phyloP scores from a whole-genome alignment of 2,329 filamentous ascomycete genomes.

The Exutisphaerella laricina region DNA sequence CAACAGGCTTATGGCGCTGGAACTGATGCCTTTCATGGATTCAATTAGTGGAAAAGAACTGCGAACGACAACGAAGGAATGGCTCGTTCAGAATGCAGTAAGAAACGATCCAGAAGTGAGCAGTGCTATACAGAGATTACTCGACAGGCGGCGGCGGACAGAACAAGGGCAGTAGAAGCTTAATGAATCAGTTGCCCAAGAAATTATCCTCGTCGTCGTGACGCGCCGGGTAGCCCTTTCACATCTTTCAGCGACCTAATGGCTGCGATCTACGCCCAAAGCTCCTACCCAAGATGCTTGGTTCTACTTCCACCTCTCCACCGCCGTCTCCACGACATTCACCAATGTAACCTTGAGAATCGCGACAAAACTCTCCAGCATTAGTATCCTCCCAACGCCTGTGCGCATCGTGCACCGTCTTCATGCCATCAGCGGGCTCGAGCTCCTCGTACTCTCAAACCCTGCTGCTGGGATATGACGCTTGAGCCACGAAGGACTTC shows the following conservation, averaged over 20 bases:
- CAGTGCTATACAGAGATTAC: slow-evolving; percentile 65
- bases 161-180: background rate
- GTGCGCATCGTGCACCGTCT: slow-evolving; percentile 10
- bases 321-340: slow-evolving; percentile 3
- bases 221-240: no score
- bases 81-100: slow-evolving; percentile 81
- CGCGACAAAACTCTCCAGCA: slow-evolving; percentile 10
- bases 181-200: no score
- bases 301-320: no score
- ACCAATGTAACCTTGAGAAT: slow-evolving; percentile 11
- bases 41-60: slow-evolving; percentile 58
- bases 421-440: slow-evolving; percentile 18
- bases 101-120: slow-evolving; percentile 73
- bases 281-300: no score
- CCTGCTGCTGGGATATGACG: slow-evolving; percentile 49
- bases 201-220: no score
- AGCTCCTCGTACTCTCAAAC: slow-evolving; percentile 49
- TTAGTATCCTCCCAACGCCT: slow-evolving; percentile 9
- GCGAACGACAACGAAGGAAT: slow-evolving; percentile 71
- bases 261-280: no score
- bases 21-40: slow-evolving; percentile 74
- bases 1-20: slow-evolving; percentile 64
- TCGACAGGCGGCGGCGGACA: slow-evolving; percentile 43
- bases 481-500: slow-evolving; percentile 34
- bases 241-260: no score